Evolutionary conservation across 495 filamentous ascomycete genomes (phyloP).

Genomic region (Hamigera avellanea): DNA sequence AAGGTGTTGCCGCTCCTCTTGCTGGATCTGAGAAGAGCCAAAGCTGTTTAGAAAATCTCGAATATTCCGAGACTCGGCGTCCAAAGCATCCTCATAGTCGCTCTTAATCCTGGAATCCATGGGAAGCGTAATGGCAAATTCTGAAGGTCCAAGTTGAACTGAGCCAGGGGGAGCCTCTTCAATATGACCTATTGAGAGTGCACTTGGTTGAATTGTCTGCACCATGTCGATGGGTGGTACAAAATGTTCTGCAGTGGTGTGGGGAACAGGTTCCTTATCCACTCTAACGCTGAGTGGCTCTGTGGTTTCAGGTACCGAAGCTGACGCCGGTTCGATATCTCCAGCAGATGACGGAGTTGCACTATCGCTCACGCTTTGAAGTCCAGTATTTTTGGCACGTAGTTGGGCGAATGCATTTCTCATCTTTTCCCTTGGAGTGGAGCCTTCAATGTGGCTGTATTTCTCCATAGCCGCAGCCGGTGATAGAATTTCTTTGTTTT

Average conservation of each 20-base stretch:
- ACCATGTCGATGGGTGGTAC: slow-evolving; percentile 13
- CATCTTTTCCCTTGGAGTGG: slow-evolving; percentile 21
- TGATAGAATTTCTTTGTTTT: slow-evolving; percentile 6
- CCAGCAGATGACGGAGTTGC: slow-evolving; percentile 31
- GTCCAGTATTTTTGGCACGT: slow-evolving; percentile 3
- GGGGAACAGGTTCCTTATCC: slow-evolving; percentile 17
- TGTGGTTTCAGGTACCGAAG: slow-evolving; percentile 18
- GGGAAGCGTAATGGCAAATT: slow-evolving; percentile 33
- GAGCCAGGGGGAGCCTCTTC: slow-evolving; percentile 25
- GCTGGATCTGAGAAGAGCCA: slow-evolving; percentile 3
- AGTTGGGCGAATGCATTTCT: slow-evolving; percentile 18
- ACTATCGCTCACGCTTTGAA: slow-evolving; percentile 7
- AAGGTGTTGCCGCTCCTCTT: slow-evolving; percentile 12
- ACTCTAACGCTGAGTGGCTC: slow-evolving; percentile 28
- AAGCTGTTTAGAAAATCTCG: slow-evolving; percentile 15
- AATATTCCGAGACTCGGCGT: slow-evolving; percentile 13
- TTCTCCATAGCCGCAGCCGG: slow-evolving; percentile 14
- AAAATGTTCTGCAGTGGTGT: slow-evolving; percentile 10
- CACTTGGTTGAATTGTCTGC: slow-evolving; percentile 34
- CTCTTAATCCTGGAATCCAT: slow-evolving; percentile 36
- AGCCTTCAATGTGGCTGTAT: slow-evolving; percentile 17
- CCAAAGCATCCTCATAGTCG: slow-evolving; percentile 27
- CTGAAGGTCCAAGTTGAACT: slow-evolving; percentile 27
- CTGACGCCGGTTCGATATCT: slow-evolving; percentile 26
- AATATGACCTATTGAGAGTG: slow-evolving; percentile 19